Percentiles rank a stretch among this genome's conserved stretches.
These are phyloP conservation scores for Globisporangium splendens DNA, from an alignment of 352 stramenopile genomes.

Conservation along the genomic window DNA sequence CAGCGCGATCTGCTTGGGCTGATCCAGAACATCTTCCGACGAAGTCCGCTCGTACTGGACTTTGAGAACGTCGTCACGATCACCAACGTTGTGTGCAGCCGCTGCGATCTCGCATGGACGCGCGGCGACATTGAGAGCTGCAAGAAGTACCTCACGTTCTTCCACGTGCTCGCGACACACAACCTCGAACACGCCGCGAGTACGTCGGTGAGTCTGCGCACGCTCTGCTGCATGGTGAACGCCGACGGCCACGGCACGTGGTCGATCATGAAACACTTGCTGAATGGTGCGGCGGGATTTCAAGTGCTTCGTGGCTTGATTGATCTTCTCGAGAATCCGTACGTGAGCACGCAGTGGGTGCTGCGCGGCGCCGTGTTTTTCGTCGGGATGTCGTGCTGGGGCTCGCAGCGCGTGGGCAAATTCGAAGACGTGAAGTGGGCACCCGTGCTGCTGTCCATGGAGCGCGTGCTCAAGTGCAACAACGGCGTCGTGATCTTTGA, in stretches of 20 bases:
- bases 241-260: slow-evolving; percentile 78
- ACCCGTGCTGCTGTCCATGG: slow-evolving; percentile 64
- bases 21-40: slow-evolving; percentile 70
- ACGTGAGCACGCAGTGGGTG: slow-evolving; percentile 60
- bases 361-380: slow-evolving; percentile 84
- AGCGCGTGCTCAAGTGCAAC: slow-evolving; percentile 55
- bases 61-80: slow-evolving; percentile 68
- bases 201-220: slow-evolving; percentile 58
- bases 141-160: slow-evolving; percentile 69
- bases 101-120: slow-evolving; percentile 67
- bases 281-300: slow-evolving; percentile 60
- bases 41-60: slow-evolving; percentile 51
- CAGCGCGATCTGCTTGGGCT: slow-evolving; percentile 68
- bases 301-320: slow-evolving; percentile 70
- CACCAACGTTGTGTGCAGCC: slow-evolving; percentile 56
- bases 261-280: slow-evolving; percentile 77
- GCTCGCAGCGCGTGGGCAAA: slow-evolving; percentile 67
- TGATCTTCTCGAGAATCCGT: slow-evolving; percentile 64
- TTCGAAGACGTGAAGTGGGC: slow-evolving; percentile 77
- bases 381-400: slow-evolving; percentile 87
- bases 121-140: slow-evolving; percentile 72
- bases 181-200: slow-evolving; percentile 57
- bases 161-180: slow-evolving; percentile 64
- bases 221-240: slow-evolving; percentile 83
- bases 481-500: slow-evolving; percentile 84